Percentiles rank a stretch among this genome's conserved stretches.
Conservation (phyloP, 768 basidiomycete genomes). For the Mycena olivaceomarginata region DNA sequence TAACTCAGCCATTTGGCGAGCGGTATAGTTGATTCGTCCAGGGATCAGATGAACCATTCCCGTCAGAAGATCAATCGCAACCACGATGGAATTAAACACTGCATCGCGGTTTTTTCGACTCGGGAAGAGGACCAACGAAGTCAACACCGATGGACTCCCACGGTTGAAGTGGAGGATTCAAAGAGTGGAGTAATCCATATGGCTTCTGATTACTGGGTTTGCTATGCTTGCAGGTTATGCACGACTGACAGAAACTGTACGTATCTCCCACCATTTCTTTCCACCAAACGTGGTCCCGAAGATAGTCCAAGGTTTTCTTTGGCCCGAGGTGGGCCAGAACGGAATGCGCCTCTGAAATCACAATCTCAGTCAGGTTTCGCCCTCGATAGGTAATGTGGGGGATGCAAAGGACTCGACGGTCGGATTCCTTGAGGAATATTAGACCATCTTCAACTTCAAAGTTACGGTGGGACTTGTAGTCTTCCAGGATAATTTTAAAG, state of each 20-base stretch:
- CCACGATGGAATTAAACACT: neutral
- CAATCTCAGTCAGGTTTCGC: neutral
- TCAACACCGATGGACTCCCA: neutral
- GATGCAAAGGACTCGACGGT: neutral
- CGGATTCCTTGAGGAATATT: neutral
- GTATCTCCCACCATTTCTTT: neutral
- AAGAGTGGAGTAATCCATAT: neutral
- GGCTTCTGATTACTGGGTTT: constrained; percentile 1
- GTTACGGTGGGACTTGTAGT: neutral
- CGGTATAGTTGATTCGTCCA: neutral
- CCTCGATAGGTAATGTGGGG: neutral
- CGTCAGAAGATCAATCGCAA: neutral
- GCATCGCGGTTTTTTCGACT: constrained; percentile 1
- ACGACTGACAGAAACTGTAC: neutral
- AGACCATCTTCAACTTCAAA: neutral
- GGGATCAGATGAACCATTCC: constrained; percentile 7
- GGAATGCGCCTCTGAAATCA: neutral
- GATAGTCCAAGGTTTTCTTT: constrained; percentile 3
- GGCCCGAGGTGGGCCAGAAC: neutral
- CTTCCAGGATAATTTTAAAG: neutral
- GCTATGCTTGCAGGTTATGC: neutral
- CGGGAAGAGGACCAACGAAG: neutral
- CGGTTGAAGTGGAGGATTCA: neutral
- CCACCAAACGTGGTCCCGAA: constrained; percentile 1
- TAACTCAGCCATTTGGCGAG: neutral